Percentiles rank a stretch among this genome's conserved stretches.
phyloP scores from a whole-genome alignment of 2,329 filamentous ascomycete species.

The Hirsutella minnesotensis region DNA sequence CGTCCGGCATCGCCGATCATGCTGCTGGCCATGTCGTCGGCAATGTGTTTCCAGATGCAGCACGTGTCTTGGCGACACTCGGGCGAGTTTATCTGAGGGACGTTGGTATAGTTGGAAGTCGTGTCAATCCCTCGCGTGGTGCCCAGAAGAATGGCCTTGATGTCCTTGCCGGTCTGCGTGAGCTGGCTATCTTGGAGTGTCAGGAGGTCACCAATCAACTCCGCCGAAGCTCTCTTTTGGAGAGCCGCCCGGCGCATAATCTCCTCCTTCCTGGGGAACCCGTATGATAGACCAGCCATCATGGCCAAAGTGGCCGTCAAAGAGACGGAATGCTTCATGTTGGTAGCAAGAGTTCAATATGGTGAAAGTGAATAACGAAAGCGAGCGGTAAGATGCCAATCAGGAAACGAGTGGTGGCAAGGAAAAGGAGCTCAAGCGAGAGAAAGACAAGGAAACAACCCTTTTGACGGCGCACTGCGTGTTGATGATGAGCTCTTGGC shows the following conservation, averaged over 20 bases:
- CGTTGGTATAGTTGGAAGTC: neutral
- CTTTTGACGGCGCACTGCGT: no score
- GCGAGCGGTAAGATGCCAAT: no score
- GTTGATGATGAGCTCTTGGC: no score
- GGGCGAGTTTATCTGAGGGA: neutral
- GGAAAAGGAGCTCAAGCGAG: no score
- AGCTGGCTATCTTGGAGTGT: slow-evolving; percentile 14
- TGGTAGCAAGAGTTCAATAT: neutral
- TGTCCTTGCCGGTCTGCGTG: slow-evolving; percentile 16
- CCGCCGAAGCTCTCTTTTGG: neutral
- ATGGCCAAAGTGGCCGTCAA: neutral
- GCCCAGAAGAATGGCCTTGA: slow-evolving; percentile 19
- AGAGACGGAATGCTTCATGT: neutral
- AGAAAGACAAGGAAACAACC: no score
- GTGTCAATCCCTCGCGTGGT: neutral
- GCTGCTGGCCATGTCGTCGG: slow-evolving; percentile 19
- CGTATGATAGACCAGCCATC: neutral
- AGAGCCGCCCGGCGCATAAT: neutral
- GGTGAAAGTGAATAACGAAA: neutral
- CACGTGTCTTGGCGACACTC: slow-evolving; percentile 22
- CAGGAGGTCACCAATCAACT: slow-evolving; percentile 23
- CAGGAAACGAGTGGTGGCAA: no score
- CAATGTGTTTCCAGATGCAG: slow-evolving; percentile 28
- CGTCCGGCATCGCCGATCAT: slow-evolving; percentile 18
- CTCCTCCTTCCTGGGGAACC: neutral